Evolutionary conservation across 768 basidiomycete genomes (phyloP), one percentile per base, ranked within the genome.

Genomic region (Astraeus odoratus): DNA sequence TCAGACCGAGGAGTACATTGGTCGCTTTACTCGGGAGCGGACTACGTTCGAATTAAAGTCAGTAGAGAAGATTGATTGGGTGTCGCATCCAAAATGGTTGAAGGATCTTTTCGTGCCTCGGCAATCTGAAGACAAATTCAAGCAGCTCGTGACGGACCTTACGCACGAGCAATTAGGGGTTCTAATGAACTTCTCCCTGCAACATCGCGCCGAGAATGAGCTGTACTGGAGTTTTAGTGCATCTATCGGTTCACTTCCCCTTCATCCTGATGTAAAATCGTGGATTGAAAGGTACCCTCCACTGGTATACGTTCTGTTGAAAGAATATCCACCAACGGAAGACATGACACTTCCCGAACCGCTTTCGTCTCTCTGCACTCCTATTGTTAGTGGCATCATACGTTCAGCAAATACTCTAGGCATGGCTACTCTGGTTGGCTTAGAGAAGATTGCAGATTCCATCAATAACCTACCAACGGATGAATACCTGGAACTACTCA

Each of bases 141-240:
- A 46, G 25, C 42, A 49, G 15, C 40, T 60, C 29, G 22, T 60
- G 36, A 9, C 51, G n/a, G 58, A 59, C 46, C 53, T 57, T 25
- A 49, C 50, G 18, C 40, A 23, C 7, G 53, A 55, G 8, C 56
- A 60, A 35, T 33, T 59, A 26, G 44, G 39, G 33, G 49, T 34
- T 4, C 13, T 59, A 24, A 50, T 57, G 35, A 39, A 27, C 3
- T 55, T 59, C 44, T 37, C 72, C 9, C 49, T 74, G 16, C 53
- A 63, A n/a, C 66, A 80, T 55, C 77, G 77, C 39, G 71, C 73
- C 0, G 76, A 83, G 16, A 71, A 75, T 5, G 74, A 77, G 37
- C 52, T 76, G 5, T 79, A 77, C 57, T 68, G 72, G 52, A 63
- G 73, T 5, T 82, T 83, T 55, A 60, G 66, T 7, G 51, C 61